phyloP scores from a whole-genome alignment of 2,329 filamentous ascomycete genomes.

The Neurospora crassa region DNA sequence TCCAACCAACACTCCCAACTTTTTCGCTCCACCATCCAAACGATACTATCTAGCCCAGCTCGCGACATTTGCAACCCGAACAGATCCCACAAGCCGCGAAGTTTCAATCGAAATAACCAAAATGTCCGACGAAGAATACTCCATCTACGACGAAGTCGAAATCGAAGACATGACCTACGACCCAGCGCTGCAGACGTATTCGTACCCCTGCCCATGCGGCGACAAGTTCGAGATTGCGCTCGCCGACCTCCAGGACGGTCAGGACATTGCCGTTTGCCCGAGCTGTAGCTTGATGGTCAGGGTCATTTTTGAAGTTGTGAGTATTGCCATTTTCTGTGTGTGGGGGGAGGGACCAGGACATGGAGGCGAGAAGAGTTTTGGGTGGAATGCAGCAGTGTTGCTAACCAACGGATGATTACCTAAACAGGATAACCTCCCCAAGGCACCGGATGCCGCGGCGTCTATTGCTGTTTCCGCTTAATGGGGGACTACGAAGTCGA shows the following conservation, averaged over 20 bases:
- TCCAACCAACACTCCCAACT: neutral
- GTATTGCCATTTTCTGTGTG: conserved; percentile 20
- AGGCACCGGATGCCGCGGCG: conserved; percentile 24
- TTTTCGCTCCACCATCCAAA: neutral
- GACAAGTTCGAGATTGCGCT: conserved; percentile 90
- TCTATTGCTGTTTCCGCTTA: conserved; percentile 33
- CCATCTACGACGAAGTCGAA: conserved; percentile 95
- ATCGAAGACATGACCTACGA: conserved; percentile 98
- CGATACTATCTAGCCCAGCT: neutral
- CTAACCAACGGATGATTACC: neutral
- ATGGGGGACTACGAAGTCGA: neutral
- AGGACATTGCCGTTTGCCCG: conserved; percentile 89
- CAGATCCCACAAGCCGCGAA: no score
- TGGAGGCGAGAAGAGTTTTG: no score
- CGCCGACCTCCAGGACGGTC: conserved; percentile 73
- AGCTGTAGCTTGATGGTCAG: conserved; percentile 95
- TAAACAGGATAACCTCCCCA: conserved; percentile 34
- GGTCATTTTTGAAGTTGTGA: conserved; percentile 81
- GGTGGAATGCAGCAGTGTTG: neutral
- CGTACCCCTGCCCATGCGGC: conserved; percentile 94
- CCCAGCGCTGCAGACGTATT: conserved; percentile 72
- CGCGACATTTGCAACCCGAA: neutral
- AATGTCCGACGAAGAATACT: conserved; percentile 51
- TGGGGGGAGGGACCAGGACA: no score
- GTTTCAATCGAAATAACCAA: neutral